These are phyloP conservation scores for Coriolopsis trogii DNA, from an alignment of 1,284 basidiomycete species.

Conservation along the genomic window DNA sequence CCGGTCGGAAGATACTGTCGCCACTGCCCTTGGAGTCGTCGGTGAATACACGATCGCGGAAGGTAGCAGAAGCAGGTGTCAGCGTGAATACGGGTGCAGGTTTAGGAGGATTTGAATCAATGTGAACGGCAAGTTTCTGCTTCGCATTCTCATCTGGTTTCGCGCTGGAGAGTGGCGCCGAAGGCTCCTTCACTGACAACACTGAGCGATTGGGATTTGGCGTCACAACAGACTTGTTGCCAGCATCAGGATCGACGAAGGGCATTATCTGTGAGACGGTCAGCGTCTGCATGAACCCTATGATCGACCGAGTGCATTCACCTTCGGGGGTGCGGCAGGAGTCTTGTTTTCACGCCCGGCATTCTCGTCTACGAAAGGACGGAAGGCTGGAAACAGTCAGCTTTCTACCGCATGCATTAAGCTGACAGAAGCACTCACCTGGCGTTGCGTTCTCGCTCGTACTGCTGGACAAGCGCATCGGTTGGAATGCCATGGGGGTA, in stretches of 20 bases:
- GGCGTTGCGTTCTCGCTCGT: slow-evolving; percentile 40
- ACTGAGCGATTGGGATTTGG: slow-evolving; percentile 38
- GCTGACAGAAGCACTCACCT: slow-evolving; percentile 26
- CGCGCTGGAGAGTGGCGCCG: slow-evolving; percentile 11
- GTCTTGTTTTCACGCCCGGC: slow-evolving; percentile 48
- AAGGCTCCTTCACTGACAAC: slow-evolving; percentile 40
- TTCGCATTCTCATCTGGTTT: slow-evolving; percentile 35
- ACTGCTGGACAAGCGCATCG: slow-evolving; percentile 26
- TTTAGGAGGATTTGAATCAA: slow-evolving; percentile 19
- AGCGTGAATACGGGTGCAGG: slow-evolving; percentile 51
- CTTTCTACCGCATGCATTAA: background rate
- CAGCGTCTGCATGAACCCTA: background rate
- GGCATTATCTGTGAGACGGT: slow-evolving; percentile 32
- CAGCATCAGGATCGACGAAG: slow-evolving; percentile 31
- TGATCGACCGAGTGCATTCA: slow-evolving; percentile 23
- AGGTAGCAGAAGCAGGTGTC: slow-evolving; percentile 55
- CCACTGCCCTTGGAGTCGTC: slow-evolving; percentile 45
- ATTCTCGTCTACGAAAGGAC: slow-evolving; percentile 61
- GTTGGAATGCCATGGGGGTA: slow-evolving; percentile 36
- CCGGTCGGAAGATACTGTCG: slow-evolving; percentile 25
- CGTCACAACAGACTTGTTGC: slow-evolving; percentile 31
- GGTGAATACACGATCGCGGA: slow-evolving; percentile 42
- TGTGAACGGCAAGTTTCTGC: slow-evolving; percentile 21
- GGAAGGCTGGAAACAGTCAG: slow-evolving; percentile 30
- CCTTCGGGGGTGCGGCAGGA: slow-evolving; percentile 47